Evolutionary conservation across 2,329 filamentous ascomycete genomes (phyloP).

Genomic region (Claviceps sp.): DNA sequence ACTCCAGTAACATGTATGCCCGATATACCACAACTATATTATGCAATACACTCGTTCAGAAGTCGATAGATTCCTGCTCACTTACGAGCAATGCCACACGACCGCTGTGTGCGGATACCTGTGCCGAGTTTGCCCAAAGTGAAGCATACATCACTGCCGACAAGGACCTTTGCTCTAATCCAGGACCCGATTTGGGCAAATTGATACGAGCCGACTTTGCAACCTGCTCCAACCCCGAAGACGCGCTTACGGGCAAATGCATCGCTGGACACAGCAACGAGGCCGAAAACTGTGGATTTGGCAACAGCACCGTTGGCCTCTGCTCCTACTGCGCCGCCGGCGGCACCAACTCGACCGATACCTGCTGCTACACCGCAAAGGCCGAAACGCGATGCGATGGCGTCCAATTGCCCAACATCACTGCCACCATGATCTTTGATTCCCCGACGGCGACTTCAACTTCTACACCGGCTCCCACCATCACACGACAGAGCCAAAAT

Average conservation of each 20-base stretch:
- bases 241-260: slow-evolving; percentile 63
- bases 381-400: slow-evolving; percentile 59
- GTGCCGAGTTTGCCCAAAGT: slow-evolving; percentile 74
- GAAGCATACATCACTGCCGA: slow-evolving; percentile 76
- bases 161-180: slow-evolving; percentile 54
- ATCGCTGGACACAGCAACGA: slow-evolving; percentile 70
- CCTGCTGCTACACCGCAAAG: slow-evolving; percentile 77
- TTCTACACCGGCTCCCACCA: slow-evolving; percentile 10
- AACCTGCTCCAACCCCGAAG: slow-evolving; percentile 71
- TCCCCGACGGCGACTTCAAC: slow-evolving; percentile 32
- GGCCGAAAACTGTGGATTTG: slow-evolving; percentile 74
- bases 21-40: slow-evolving; percentile 85
- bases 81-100: slow-evolving; percentile 49
- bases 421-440: slow-evolving; percentile 50
- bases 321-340: slow-evolving; percentile 78
- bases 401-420: slow-evolving; percentile 67
- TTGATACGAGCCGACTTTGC: slow-evolving; percentile 88
- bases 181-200: slow-evolving; percentile 50
- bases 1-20: slow-evolving; percentile 75
- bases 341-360: slow-evolving; percentile 84
- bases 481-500: slow-evolving; percentile 13
- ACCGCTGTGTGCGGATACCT: slow-evolving; percentile 81
- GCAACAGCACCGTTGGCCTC: slow-evolving; percentile 55
- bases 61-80: slow-evolving; percentile 58
- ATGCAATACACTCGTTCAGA: slow-evolving; percentile 89